Percentiles rank a stretch among this genome's conserved stretches.
These are phyloP conservation scores for Aspergillus costaricaensis DNA, from an alignment of 2,329 filamentous ascomycete genomes.

Conservation along the genomic window DNA sequence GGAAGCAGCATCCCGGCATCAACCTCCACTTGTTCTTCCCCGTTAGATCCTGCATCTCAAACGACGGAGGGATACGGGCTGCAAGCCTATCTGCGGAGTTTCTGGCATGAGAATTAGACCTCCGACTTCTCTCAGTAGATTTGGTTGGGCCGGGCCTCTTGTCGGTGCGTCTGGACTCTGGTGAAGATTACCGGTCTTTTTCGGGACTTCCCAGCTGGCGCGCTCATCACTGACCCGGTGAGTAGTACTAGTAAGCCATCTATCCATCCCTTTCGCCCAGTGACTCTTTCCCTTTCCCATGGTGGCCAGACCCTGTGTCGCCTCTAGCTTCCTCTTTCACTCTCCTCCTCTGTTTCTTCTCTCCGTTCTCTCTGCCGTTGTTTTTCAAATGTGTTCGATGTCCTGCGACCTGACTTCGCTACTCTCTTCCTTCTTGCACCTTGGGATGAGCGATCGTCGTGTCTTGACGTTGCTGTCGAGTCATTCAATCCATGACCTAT, in stretches of 20 bases:
- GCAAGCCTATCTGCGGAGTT: background rate
- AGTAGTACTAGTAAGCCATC: constrained; percentile 1
- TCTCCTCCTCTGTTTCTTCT: background rate
- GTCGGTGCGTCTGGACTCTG: constrained; percentile 1
- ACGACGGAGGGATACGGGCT: constrained; percentile 5
- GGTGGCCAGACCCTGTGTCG: constrained; percentile 8
- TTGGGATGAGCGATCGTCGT: constrained; percentile 6
- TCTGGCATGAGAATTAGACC: background rate
- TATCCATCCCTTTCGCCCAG: constrained; percentile 2
- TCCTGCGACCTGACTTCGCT: constrained; percentile 3
- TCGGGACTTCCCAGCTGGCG: background rate
- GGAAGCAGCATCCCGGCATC: constrained; percentile 14
- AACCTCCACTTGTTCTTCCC: constrained; percentile 8
- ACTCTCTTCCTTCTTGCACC: constrained; percentile 6
- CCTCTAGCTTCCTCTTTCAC: background rate
- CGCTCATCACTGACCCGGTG: constrained; percentile 1
- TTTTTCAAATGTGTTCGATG: constrained; percentile 4
- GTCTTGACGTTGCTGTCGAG: background rate
- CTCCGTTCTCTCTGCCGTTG: background rate
- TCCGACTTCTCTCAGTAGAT: constrained; percentile 1
- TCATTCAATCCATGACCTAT: background rate
- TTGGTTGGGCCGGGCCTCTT: constrained; percentile 4
- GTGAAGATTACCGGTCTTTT: constrained; percentile 5
- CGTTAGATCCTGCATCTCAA: constrained; percentile 6
- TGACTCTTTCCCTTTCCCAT: constrained; percentile 1